Evolutionary conservation across 2,329 filamentous ascomycete genomes (phyloP).

Genomic region (Talaromyces sp.): DNA sequence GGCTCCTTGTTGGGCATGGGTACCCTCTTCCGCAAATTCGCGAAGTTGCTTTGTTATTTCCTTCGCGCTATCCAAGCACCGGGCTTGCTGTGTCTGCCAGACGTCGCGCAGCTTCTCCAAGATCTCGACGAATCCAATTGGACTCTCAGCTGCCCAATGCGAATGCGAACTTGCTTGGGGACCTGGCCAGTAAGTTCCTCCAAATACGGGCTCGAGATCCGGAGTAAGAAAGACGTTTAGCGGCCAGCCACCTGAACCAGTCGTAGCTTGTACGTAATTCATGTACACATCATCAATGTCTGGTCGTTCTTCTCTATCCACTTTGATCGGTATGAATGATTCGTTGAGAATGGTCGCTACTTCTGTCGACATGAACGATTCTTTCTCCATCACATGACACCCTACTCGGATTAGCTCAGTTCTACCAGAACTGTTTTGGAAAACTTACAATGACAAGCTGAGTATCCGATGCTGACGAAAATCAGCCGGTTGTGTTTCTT

Average conservation of each 20-base stretch:
- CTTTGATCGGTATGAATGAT: constrained; percentile 83
- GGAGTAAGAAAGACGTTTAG: constrained; percentile 96
- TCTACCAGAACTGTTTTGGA: neutral
- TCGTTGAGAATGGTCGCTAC: constrained; percentile 80
- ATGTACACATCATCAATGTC: constrained; percentile 96
- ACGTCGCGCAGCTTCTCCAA: constrained; percentile 69
- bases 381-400: constrained; percentile 86
- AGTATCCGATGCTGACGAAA: constrained; percentile 92
- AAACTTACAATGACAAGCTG: constrained; percentile 83
- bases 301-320: constrained; percentile 90
- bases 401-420: constrained; percentile 44
- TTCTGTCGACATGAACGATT: constrained; percentile 81
- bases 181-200: constrained; percentile 92
- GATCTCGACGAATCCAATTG: constrained; percentile 78
- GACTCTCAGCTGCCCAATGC: constrained; percentile 47
- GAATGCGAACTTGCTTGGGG: constrained; percentile 57
- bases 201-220: constrained; percentile 88
- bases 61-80: constrained; percentile 77
- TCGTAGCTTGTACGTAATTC: constrained; percentile 96
- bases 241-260: constrained; percentile 86
- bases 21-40: constrained; percentile 87
- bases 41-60: constrained; percentile 77
- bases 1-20: constrained; percentile 44
- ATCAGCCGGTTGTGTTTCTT: constrained; percentile 80
- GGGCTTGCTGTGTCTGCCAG: constrained; percentile 81